These are phyloP conservation scores for Moricandia arvensis DNA, from an alignment of 345 rosid species.

Conservation along the genomic window DNA sequence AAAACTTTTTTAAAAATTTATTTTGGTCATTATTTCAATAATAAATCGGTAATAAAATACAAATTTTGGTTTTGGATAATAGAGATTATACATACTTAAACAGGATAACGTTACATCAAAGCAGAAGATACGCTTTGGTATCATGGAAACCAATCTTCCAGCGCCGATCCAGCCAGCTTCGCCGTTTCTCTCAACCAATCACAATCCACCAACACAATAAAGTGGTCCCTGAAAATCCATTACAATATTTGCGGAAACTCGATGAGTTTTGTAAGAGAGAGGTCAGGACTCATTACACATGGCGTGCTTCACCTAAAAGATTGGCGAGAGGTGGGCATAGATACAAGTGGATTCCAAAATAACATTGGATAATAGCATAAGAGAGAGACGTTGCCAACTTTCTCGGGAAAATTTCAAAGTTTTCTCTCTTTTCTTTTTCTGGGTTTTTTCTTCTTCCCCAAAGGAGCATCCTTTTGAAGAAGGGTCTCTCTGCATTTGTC, in stretches of 20 bases:
- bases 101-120: slow-evolving; percentile 25
- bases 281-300: slow-evolving; percentile 29
- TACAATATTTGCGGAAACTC: slow-evolving; percentile 28
- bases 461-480: slow-evolving; percentile 36
- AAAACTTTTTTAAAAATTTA: no score
- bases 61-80: background rate
- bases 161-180: slow-evolving; percentile 27
- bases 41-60: background rate
- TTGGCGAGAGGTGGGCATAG: slow-evolving; percentile 33
- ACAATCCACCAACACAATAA: background rate
- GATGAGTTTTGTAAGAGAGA: background rate
- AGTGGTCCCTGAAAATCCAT: slow-evolving; percentile 16
- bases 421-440: slow-evolving; percentile 12
- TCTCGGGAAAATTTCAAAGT: slow-evolving; percentile 17
- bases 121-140: slow-evolving; percentile 1
- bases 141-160: slow-evolving; percentile 23
- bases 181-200: slow-evolving; percentile 37
- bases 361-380: slow-evolving; percentile 13
- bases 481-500: slow-evolving; percentile 1
- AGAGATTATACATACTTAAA: background rate
- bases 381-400: slow-evolving; percentile 15
- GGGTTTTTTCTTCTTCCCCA: slow-evolving; percentile 29
- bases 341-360: slow-evolving; percentile 25
- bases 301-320: slow-evolving; percentile 20
- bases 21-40: no score